Evolutionary conservation across 768 basidiomycete species (phyloP).

Genomic region (Amanita muscaria): DNA sequence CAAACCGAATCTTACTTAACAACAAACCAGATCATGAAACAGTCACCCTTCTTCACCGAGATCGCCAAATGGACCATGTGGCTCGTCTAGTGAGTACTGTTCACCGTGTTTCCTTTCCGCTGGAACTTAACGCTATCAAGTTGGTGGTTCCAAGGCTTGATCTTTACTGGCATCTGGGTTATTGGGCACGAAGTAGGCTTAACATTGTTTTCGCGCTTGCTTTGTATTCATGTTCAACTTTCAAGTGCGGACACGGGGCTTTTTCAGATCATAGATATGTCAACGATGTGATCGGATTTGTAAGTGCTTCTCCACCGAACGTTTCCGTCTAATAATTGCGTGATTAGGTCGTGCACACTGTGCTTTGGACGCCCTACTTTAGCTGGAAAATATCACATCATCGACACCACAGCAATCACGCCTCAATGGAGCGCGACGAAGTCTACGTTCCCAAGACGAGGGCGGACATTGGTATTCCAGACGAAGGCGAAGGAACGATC

Average conservation of each 20-base stretch:
- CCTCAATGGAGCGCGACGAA: constrained; percentile 47
- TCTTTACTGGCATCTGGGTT: constrained; percentile 51
- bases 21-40: no score
- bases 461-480: constrained; percentile 42
- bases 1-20: constrained; percentile 35
- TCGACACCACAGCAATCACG: constrained; percentile 42
- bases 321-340: no score
- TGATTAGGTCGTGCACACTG: constrained; percentile 33
- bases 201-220: neutral
- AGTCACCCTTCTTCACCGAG: no score
- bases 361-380: constrained; percentile 45
- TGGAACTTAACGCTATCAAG: constrained; percentile 17
- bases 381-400: constrained; percentile 50
- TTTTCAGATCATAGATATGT: constrained; percentile 40
- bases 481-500: constrained; percentile 23
- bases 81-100: constrained; percentile 34
- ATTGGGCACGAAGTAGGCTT: constrained; percentile 45
- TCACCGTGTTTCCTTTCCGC: neutral
- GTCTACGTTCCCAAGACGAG: constrained; percentile 57
- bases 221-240: constrained; percentile 2
- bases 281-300: constrained; percentile 44
- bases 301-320: no score
- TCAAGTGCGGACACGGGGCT: constrained; percentile 47
- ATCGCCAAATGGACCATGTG: constrained; percentile 34
- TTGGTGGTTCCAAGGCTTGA: constrained; percentile 58